Conservation (phyloP, 257 asterid species). For the Solanum chaucha region DNA sequence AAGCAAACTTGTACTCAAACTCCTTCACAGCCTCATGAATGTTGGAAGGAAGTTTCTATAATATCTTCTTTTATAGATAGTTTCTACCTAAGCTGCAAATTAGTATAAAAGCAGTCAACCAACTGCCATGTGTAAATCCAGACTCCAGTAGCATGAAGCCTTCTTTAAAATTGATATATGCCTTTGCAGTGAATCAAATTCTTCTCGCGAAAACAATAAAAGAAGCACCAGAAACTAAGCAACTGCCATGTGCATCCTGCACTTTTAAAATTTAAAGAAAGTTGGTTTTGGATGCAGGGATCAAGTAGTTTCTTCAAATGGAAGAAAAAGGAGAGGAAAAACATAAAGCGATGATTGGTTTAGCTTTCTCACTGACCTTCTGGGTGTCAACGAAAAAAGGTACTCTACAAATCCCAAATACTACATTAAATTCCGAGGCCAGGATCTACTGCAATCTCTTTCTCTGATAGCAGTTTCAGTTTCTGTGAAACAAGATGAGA, state of each 20-base stretch:
- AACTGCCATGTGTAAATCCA: neutral
- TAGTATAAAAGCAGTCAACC: neutral
- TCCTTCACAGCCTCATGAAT: neutral
- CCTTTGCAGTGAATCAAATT: neutral
- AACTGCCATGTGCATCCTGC: constrained; percentile 2
- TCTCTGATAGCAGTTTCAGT: constrained; percentile 66
- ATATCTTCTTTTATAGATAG: neutral
- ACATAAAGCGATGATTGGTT: neutral
- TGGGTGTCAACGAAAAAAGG: constrained; percentile 1
- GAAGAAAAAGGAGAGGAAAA: neutral
- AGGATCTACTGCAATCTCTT: constrained; percentile 32
- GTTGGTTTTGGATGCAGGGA: neutral
- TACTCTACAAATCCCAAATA: constrained; percentile 1
- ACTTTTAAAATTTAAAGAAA: neutral
- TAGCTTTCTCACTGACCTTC: constrained; percentile 10
- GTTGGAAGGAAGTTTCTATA: neutral
- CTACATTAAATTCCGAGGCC: constrained; percentile 23
- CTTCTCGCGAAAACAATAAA: neutral
- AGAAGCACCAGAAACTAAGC: neutral
- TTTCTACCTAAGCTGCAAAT: neutral
- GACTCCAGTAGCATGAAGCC: neutral
- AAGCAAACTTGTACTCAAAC: neutral
- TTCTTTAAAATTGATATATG: neutral
- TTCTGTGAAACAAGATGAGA: constrained; percentile 44
- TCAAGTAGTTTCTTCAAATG: neutral